These are phyloP conservation scores for Trichocladium antarcticum DNA, from an alignment of 495 filamentous ascomycete genomes.

Conservation along the genomic window DNA sequence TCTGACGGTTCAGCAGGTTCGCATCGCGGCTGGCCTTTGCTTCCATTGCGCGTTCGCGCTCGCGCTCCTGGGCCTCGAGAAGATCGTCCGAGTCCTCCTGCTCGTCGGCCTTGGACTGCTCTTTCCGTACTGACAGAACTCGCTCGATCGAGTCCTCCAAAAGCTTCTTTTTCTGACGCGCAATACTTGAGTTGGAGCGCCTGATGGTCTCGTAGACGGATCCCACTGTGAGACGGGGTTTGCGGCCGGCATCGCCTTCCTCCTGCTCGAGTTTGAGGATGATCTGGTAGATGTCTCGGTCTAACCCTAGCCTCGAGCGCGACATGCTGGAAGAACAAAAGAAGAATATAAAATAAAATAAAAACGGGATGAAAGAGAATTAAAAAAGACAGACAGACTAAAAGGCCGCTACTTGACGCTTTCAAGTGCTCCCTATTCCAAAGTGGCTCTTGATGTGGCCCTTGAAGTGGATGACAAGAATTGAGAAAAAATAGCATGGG, in stretches of 20 bases:
- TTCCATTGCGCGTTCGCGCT: slow-evolving; percentile 14
- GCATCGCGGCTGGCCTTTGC: slow-evolving; percentile 18
- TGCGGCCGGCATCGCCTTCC: slow-evolving; percentile 17
- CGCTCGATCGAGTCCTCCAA: slow-evolving; percentile 81
- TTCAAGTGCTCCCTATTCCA: no score
- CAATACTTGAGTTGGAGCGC: slow-evolving; percentile 72
- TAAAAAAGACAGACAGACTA: background rate
- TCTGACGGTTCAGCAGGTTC: slow-evolving; percentile 26
- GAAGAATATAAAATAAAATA: no score
- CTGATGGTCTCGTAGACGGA: slow-evolving; percentile 67
- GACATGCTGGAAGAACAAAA: slow-evolving; percentile 11
- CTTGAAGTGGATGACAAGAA: no score
- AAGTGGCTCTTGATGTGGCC: no score
- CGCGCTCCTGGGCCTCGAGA: slow-evolving; percentile 47
- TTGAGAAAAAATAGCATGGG: background rate
- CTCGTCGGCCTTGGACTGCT: slow-evolving; percentile 49
- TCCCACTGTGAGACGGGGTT: slow-evolving; percentile 42
- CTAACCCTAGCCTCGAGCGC: slow-evolving; percentile 24
- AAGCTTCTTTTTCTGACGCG: slow-evolving; percentile 63
- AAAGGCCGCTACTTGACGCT: no score
- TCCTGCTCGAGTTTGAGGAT: slow-evolving; percentile 56
- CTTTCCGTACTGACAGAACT: slow-evolving; percentile 61
- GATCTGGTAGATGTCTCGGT: slow-evolving; percentile 54
- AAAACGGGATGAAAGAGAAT: background rate
- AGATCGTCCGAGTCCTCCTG: slow-evolving; percentile 50